Conservation (phyloP, 139 green algal genomes). For the Coelastrella sp. region DNA sequence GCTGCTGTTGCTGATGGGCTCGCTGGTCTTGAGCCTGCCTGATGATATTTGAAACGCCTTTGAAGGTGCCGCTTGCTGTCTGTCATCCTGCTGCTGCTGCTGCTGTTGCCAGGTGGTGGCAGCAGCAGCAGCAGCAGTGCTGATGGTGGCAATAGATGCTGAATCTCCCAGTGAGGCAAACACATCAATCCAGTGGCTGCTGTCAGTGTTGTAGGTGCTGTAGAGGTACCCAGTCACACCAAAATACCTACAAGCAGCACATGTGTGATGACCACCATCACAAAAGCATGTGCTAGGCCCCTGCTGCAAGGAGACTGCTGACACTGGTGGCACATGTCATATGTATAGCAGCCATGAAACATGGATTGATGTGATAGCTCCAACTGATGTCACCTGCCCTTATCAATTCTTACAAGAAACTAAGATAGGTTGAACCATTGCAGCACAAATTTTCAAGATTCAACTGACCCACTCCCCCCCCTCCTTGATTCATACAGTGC, state of each 20-base stretch:
- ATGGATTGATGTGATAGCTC: background rate
- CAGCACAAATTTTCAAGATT: background rate
- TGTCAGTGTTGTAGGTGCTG: background rate
- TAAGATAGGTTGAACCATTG: background rate
- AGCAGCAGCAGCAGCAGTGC: background rate
- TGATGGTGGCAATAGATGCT: background rate
- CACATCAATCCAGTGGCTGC: slow-evolving; percentile 33
- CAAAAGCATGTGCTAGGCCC: background rate
- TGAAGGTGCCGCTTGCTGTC: no score
- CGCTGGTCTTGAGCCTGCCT: background rate
- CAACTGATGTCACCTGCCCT: background rate
- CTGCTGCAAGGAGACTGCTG: background rate
- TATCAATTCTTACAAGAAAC: background rate
- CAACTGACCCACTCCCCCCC: no score
- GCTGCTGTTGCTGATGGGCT: background rate
- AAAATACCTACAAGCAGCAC: slow-evolving; percentile 44
- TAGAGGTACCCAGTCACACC: slow-evolving; percentile 40
- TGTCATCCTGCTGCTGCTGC: background rate
- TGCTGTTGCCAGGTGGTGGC: background rate
- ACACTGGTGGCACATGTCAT: background rate
- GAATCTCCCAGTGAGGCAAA: slow-evolving; percentile 57
- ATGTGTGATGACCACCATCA: background rate
- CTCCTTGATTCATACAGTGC: no score
- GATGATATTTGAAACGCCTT: background rate
- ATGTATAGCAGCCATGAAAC: background rate